A percentile compares a stretch with the other conserved stretches of the same genome.
These are phyloP conservation scores for Penicillium bovifimosum DNA, from an alignment of 495 filamentous ascomycete genomes.

Conservation along the genomic window DNA sequence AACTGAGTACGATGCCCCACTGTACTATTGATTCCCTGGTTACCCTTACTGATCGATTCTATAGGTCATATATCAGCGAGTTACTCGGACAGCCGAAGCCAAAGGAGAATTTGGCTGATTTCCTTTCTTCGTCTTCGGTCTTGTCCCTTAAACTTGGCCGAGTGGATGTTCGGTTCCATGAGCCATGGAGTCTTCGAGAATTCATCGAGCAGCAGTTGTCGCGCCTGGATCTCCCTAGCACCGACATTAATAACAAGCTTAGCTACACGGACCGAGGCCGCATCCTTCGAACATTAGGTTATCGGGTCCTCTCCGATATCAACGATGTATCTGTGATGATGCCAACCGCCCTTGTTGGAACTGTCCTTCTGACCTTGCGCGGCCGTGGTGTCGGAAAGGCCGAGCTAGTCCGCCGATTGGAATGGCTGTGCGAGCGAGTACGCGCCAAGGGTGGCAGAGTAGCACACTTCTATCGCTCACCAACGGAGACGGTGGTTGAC, in stretches of 20 bases:
- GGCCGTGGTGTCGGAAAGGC: slow-evolving; percentile 85
- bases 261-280: slow-evolving; percentile 48
- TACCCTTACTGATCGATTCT: not conserved
- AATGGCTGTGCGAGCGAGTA: slow-evolving; percentile 86
- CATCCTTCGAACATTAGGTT: slow-evolving; percentile 80
- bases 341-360: slow-evolving; percentile 93
- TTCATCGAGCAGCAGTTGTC: slow-evolving; percentile 73
- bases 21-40: not conserved
- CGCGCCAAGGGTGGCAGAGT: slow-evolving; percentile 80
- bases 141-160: slow-evolving; percentile 82
- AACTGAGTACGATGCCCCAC: slow-evolving; percentile 57
- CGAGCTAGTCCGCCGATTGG: slow-evolving; percentile 78
- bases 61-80: slow-evolving; percentile 81
- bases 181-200: slow-evolving; percentile 81
- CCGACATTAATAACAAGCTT: slow-evolving; percentile 33
- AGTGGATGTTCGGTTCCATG: slow-evolving; percentile 92
- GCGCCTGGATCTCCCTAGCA: slow-evolving; percentile 31
- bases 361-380: slow-evolving; percentile 83
- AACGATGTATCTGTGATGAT: slow-evolving; percentile 95
- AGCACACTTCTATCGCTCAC: slow-evolving; percentile 80
- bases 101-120: slow-evolving; percentile 86
- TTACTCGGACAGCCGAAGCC: slow-evolving; percentile 89
- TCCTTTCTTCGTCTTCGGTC: slow-evolving; percentile 82
- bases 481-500: slow-evolving; percentile 76
- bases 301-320: slow-evolving; percentile 87